Evolutionary conservation across 2,329 filamentous ascomycete species (phyloP), one percentile per base, ranked within the genome.

Genomic region (Fusarium newnesense): DNA sequence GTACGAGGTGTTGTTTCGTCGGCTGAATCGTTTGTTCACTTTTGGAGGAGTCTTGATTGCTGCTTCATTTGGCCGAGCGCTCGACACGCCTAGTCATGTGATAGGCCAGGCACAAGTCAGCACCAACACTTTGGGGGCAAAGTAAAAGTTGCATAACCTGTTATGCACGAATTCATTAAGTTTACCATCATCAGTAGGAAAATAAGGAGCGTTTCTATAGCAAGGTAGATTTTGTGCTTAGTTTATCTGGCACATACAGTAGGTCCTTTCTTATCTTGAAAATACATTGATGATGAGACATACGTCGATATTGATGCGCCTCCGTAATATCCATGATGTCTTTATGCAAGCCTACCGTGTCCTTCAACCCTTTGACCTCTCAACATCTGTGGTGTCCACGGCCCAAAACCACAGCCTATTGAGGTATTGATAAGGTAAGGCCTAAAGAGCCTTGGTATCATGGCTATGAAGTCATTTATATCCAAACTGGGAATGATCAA

Each of bases 71-170:
- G 64, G 56, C 36, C 42, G 40, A 49, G 58, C 64, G 37, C 26
- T 54, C 19, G 42, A 54, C 32, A 63, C 66, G 67, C 65, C 67
- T 58, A 46, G 67, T 69, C 67, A 69, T 69, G 67, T 69, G 67
- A 70, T 75, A 62, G 42, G 36, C 37, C 6, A 69, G 61, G 80
- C 79, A 80, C 76, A 74, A 75, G 47, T 37, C 69, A 67, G 62
- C 60, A 59, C 21, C 57, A 65, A 57, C 30, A 13, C 28, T 44
- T 32, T n/a, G 37, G 36, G 21, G 39, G 50, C 39, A 43, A 34
- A 47, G 42, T 39, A 37, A 36, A 56, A 44, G 26, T 40, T 43
- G 42, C 69, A 62, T 30, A 70, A 52, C 24, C 5, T 28, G 40
- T 19, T 19, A 42, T 37, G 47, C 30, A 63, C 9, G 24, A 13